These are phyloP conservation scores for Quillaja saponaria DNA, from an alignment of 306 rosid species.

Conservation along the genomic window DNA sequence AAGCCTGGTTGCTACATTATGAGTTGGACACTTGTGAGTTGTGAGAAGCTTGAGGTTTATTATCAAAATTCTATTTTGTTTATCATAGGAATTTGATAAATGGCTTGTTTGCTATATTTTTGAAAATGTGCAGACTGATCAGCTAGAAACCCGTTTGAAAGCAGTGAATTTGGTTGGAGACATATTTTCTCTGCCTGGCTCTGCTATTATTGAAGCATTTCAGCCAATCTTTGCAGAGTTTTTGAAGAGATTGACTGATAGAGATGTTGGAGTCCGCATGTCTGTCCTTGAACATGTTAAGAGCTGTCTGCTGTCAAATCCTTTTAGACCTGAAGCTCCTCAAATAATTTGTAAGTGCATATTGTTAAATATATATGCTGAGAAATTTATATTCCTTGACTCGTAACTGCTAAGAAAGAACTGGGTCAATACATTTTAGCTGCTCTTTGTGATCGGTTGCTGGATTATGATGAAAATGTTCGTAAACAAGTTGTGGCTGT, in stretches of 20 bases:
- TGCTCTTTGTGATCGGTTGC: conserved; percentile 89
- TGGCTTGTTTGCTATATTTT: conserved; percentile 34
- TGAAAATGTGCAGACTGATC: conserved; percentile 73
- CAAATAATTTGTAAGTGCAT: conserved; percentile 73
- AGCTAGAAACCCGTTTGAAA: conserved; percentile 86
- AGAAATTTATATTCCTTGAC: background rate
- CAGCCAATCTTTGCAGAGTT: conserved; percentile 91
- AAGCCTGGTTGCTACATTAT: no score
- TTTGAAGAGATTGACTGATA: conserved; percentile 90
- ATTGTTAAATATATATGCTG: background rate
- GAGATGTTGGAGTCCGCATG: conserved; percentile 88
- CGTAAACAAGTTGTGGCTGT: conserved; percentile 97
- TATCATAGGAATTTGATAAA: conserved; percentile 24
- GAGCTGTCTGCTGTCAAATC: conserved; percentile 77
- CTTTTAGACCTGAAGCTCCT: conserved; percentile 75
- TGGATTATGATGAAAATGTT: conserved; percentile 93
- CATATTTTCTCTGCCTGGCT: conserved; percentile 72
- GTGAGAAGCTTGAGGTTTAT: background rate
- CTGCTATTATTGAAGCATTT: conserved; percentile 76
- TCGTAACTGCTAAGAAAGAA: conserved; percentile 36
- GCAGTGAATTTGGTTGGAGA: conserved; percentile 93
- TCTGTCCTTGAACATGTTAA: conserved; percentile 81
- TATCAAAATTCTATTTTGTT: conserved; percentile 1
- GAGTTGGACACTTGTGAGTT: no score
- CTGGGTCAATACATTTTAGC: conserved; percentile 54